Conservation (phyloP, 2,329 filamentous ascomycete species). For the Hypoxylon sp. region DNA sequence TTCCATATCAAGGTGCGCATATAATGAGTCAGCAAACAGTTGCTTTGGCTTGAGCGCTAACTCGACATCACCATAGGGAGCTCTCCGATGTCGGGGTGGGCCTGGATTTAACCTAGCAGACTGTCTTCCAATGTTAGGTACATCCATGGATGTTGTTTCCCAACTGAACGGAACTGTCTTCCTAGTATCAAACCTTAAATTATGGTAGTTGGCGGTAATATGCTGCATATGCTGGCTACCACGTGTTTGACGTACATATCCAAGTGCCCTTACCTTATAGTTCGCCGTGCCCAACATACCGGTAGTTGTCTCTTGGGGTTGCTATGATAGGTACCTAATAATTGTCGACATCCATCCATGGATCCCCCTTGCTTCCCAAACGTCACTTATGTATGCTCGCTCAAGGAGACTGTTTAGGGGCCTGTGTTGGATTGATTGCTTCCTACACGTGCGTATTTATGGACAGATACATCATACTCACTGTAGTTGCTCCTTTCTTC, state of each 20-base stretch:
- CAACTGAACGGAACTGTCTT: slow-evolving; percentile 13
- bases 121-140: not conserved
- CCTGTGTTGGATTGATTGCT: too few relatives aligned
- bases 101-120: not conserved
- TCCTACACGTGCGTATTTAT: too few relatives aligned
- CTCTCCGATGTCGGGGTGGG: slow-evolving; percentile 20
- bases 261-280: not conserved
- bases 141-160: not conserved
- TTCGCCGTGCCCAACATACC: not conserved
- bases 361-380: too few relatives aligned
- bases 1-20: not conserved
- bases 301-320: too few relatives aligned
- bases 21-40: slow-evolving; percentile 12
- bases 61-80: slow-evolving; percentile 1
- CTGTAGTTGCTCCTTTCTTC: too few relatives aligned
- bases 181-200: slow-evolving; percentile 12
- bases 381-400: too few relatives aligned
- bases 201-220: not conserved
- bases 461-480: too few relatives aligned
- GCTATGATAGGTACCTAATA: too few relatives aligned
- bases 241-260: not conserved
- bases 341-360: not conserved
- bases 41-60: not conserved
- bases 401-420: too few relatives aligned
- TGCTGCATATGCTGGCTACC: not conserved